phyloP scores from a whole-genome alignment of 192 early-diverging fungal species.

The Fimicolochytrium jonesii region DNA sequence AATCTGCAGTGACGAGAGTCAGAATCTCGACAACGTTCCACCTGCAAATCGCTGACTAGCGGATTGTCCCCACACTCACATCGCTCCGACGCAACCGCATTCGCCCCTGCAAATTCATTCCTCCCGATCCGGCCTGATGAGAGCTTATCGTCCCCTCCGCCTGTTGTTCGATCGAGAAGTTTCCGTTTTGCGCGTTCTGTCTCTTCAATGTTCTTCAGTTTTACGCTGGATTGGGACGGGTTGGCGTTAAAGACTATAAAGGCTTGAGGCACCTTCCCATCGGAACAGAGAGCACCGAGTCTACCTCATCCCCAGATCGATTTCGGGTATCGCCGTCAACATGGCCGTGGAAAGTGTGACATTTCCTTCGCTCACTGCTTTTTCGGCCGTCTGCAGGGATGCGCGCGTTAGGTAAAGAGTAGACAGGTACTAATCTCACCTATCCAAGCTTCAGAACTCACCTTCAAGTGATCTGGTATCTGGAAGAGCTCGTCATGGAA shows the following conservation, averaged over 20 bases:
- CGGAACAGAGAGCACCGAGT: too few species aligned
- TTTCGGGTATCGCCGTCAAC: conserved; percentile 88
- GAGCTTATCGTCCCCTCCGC: not conserved
- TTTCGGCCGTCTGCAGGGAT: conserved; percentile 49
- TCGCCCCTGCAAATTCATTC: conserved; percentile 12
- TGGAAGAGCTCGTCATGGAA: conserved; percentile 62
- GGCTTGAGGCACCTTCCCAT: too few species aligned
- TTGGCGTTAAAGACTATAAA: not conserved
- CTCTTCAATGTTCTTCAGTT: conserved; percentile 72
- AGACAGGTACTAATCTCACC: too few species aligned
- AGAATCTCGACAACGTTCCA: not conserved
- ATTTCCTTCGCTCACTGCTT: conserved; percentile 76
- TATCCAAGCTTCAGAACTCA: too few species aligned
- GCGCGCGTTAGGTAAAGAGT: too few species aligned
- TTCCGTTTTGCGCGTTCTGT: conserved; percentile 74
- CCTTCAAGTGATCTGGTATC: conserved; percentile 60
- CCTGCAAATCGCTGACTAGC: not conserved
- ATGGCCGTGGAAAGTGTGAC: conserved; percentile 81
- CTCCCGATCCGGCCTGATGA: not conserved
- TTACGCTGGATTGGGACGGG: too few species aligned
- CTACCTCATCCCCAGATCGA: conserved; percentile 77
- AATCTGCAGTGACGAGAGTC: not conserved
- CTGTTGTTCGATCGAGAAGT: conserved; percentile 41
- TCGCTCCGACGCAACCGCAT: conserved; percentile 37
- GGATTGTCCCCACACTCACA: conserved; percentile 22